Evolutionary conservation across 495 filamentous ascomycete species (phyloP), one percentile per base, ranked within the genome.

Genomic region (Penicillium herquei): DNA sequence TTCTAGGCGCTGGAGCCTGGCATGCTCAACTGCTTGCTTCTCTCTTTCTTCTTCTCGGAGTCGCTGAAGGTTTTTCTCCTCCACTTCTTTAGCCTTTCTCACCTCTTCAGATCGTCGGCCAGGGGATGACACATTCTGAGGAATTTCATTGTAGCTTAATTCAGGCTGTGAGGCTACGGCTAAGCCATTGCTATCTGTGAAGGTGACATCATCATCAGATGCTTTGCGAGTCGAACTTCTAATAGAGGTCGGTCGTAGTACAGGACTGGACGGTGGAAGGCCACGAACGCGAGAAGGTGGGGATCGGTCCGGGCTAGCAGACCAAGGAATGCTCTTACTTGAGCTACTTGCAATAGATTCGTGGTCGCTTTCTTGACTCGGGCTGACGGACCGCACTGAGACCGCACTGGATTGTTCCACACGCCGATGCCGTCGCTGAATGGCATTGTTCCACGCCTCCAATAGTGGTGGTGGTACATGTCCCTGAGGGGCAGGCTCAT

Each of bases 401-500:
- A 13, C 18, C 32, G 26, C 14, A 0, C 43, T 48, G 10, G 26
- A 14, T 13, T 39, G 34, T 30, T 55, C 53, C 39, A 49, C 45
- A 9, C 31, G 7, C 1, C 37, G 48, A 32, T 50, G 56, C 40
- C 58, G 61, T 46, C 64, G 62, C 31, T 64, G 56, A 46, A 73
- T 75, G 39, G 69, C 65, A 26, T 67, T 65, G 59, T 80, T 78
- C 69, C 73, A 73, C 50, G 61, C 61, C 17, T 48, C 40, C 3
- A 76, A 51, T 14, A 77, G 64, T 17, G 39, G 26, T 35, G 71
- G 61, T 3, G 76, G 76, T 13, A 76, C 73, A 64, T 74, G 64
- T 7, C 67, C 72, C 18, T 54, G 57, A 18, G 67, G 62, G 35
- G 39, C 37, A 14, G 47, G 49, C 1, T 58, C 49, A 12, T 70